phyloP scores from a whole-genome alignment of 495 filamentous ascomycete genomes.

The Lasiosphaeria hispida region DNA sequence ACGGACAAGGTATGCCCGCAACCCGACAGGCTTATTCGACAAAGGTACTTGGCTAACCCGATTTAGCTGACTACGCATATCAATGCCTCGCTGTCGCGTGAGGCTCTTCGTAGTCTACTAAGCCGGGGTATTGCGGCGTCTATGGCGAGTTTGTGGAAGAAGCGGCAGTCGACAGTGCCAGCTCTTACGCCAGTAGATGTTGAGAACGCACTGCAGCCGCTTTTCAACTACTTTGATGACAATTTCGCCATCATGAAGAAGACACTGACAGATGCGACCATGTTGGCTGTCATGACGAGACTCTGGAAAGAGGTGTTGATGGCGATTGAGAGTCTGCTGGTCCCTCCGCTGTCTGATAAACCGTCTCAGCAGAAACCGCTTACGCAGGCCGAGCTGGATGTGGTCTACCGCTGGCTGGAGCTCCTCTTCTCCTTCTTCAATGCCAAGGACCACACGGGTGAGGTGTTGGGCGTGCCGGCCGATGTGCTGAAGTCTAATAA shows the following conservation, averaged over 20 bases:
- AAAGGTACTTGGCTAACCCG: constrained; percentile 19
- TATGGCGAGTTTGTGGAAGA: constrained; percentile 76
- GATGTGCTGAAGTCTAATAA: constrained; percentile 94
- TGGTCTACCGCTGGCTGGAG: constrained; percentile 93
- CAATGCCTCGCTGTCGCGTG: constrained; percentile 79
- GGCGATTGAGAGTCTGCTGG: constrained; percentile 84
- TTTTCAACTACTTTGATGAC: constrained; percentile 98
- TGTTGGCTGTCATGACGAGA: constrained; percentile 96
- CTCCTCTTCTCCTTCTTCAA: constrained; percentile 94
- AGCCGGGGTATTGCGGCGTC: constrained; percentile 72
- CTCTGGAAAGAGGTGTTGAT: constrained; percentile 97
- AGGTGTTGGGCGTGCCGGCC: constrained; percentile 80
- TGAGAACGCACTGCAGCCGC: constrained; percentile 74
- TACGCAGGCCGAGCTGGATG: constrained; percentile 84
- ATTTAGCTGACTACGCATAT: constrained; percentile 88
- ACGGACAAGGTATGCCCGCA: constrained; percentile 82
- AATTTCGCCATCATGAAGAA: constrained; percentile 99
- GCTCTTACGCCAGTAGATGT: constrained; percentile 69
- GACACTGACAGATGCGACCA: constrained; percentile 86
- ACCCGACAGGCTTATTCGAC: background rate
- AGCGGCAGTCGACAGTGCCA: constrained; percentile 50
- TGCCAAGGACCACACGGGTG: constrained; percentile 84
- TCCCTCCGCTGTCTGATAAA: constrained; percentile 95
- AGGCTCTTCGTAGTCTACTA: constrained; percentile 71
- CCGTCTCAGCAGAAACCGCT: constrained; percentile 84